These are phyloP conservation scores for Sporisorium graminicola DNA, from an alignment of 1,284 basidiomycete species.

Conservation along the genomic window DNA sequence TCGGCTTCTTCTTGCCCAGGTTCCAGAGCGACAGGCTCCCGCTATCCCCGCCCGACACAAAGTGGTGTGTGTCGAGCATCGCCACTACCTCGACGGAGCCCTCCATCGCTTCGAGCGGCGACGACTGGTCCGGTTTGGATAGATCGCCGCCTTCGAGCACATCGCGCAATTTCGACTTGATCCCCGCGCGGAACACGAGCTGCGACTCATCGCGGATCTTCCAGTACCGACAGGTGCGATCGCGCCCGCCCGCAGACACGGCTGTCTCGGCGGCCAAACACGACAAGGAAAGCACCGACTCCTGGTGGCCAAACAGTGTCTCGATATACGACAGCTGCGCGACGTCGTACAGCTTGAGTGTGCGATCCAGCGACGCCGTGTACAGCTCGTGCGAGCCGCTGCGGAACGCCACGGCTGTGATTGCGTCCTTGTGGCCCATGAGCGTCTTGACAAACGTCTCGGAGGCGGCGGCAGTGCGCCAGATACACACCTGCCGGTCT, in stretches of 20 bases:
- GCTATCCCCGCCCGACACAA: slow-evolving; percentile 93
- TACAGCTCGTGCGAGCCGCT: slow-evolving; percentile 80
- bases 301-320: slow-evolving; percentile 97
- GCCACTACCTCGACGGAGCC: slow-evolving; percentile 91
- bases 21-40: slow-evolving; percentile 89
- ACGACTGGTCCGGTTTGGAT: slow-evolving; percentile 59
- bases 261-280: slow-evolving; percentile 85
- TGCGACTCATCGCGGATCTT: slow-evolving; percentile 96
- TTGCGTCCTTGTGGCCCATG: slow-evolving; percentile 64
- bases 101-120: slow-evolving; percentile 74
- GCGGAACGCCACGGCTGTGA: slow-evolving; percentile 83
- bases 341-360: slow-evolving; percentile 89
- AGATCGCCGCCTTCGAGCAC: slow-evolving; percentile 82
- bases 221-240: slow-evolving; percentile 94
- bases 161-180: slow-evolving; percentile 77
- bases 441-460: slow-evolving; percentile 80
- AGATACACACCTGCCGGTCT: slow-evolving; percentile 75
- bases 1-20: slow-evolving; percentile 94
- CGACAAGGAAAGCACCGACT: slow-evolving; percentile 82
- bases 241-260: slow-evolving; percentile 87
- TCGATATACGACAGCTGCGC: slow-evolving; percentile 91
- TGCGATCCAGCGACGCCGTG: slow-evolving; percentile 88
- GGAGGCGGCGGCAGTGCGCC: slow-evolving; percentile 25
- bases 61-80: slow-evolving; percentile 93
- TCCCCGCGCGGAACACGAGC: slow-evolving; percentile 93